Base-by-base conservation (phyloP, 2,329 filamentous ascomycete genomes). In the Trichoderma brevicompactum region DNA sequence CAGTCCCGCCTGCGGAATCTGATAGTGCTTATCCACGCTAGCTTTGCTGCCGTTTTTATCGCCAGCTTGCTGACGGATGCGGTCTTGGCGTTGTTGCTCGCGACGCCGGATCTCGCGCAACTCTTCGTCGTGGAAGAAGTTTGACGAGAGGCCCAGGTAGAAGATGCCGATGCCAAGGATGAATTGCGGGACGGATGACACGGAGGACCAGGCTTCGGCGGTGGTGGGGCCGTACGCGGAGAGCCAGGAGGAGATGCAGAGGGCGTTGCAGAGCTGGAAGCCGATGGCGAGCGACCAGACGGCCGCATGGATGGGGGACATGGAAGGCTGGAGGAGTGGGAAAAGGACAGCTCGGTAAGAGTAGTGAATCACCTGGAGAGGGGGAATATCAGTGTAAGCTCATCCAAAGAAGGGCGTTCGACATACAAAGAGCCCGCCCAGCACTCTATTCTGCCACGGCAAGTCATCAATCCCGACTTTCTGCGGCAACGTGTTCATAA, bases 91-190 rank as follows among this genome's bases (percentile, higher is more conserved):
- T 38, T 83, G 78, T 60, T 84, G 82, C 71, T 92, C 91, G 9
- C 85, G 82, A 7, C 93, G 84, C 7, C 95, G 85, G 70, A 99
- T 94, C 75, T 95, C 90, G 65, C 94, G 91, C 64, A 99, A 83
- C 71, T 92, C 89, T 73, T 95, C 92, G 76, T 99, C 95, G 74
- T 97, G 92, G 76, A 89, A 92, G 74, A 95, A 92, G 77, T 97
- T 98, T 40, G 85, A 88, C 15, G 88, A 79, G 65, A 97, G 86
- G 0, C 92, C 92, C 66, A 90, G 78, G 68, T 88, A 86, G 82
- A 95, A 98, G 62, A 97, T 74, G 23, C 86, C 82, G 38, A 96
- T 79, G 2, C 95, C 94, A 15, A 88, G 54, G 4, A 77, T 77
- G 73, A 88, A 87, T 71, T 83, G 84, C 7, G 74, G 70, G 8